These are phyloP conservation scores for Puccinia triticina DNA, from an alignment of 1,284 basidiomycete species.

Conservation along the genomic window DNA sequence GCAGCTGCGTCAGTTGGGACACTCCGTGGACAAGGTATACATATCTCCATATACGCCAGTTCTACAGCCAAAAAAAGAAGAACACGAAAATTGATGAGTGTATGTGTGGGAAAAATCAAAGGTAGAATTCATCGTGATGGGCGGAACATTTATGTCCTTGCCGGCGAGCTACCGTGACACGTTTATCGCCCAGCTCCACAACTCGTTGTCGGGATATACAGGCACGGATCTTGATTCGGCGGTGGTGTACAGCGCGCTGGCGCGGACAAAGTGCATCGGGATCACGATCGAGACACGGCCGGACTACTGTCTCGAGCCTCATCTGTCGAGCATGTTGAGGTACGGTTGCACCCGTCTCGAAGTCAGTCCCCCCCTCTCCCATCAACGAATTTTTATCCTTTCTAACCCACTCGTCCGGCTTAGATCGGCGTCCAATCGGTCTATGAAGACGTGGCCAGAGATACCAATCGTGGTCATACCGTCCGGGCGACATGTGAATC, in stretches of 20 bases:
- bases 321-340: slow-evolving; percentile 92
- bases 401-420: background rate
- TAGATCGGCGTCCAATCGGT: slow-evolving; percentile 95
- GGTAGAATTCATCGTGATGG: slow-evolving; percentile 99
- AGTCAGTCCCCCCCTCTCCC: slow-evolving; percentile 49
- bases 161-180: slow-evolving; percentile 90
- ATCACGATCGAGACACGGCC: slow-evolving; percentile 99
- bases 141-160: slow-evolving; percentile 99
- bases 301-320: slow-evolving; percentile 96
- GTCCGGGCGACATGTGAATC: slow-evolving; percentile 96
- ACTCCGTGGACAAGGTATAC: slow-evolving; percentile 90
- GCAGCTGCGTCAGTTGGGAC: slow-evolving; percentile 89
- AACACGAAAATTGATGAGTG: background rate
- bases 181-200: slow-evolving; percentile 95
- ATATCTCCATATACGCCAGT: background rate
- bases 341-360: slow-evolving; percentile 98
- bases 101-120: slow-evolving; percentile 57
- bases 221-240: slow-evolving; percentile 93
- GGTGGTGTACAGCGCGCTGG: slow-evolving; percentile 94
- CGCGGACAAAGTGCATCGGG: slow-evolving; percentile 96
- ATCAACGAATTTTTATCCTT: background rate
- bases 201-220: slow-evolving; percentile 92
- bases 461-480: slow-evolving; percentile 93
- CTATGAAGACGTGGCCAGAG: slow-evolving; percentile 97
- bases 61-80: background rate